Conservation (phyloP, 257 asterid genomes). For the Plantago major region DNA sequence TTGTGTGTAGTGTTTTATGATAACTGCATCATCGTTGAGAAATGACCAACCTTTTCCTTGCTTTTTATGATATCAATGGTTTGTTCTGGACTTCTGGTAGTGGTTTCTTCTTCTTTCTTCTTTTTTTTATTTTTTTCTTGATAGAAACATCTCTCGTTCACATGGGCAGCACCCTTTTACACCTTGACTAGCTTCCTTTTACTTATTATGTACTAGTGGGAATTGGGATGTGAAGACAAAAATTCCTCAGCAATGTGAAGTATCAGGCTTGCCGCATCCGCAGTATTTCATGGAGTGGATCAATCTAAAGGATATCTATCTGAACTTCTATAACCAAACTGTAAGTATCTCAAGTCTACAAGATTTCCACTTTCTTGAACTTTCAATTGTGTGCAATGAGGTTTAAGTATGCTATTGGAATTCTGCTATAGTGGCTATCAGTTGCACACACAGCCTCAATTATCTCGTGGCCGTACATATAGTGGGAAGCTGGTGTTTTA, state of each 20-base stretch:
- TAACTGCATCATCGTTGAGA: neutral
- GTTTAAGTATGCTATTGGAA: neutral
- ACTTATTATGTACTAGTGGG: slow-evolving; percentile 48
- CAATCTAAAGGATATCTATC: slow-evolving; percentile 80
- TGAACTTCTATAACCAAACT: slow-evolving; percentile 77
- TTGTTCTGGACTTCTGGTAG: too few species aligned
- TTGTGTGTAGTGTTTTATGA: neutral
- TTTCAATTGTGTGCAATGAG: slow-evolving; percentile 9
- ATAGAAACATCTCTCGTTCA: too few species aligned
- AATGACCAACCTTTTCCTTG: too few species aligned
- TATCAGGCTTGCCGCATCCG: slow-evolving; percentile 65
- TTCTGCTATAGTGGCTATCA: too few species aligned
- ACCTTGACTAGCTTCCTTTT: slow-evolving; percentile 17
- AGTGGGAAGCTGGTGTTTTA: neutral
- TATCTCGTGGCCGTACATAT: neutral
- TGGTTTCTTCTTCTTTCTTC: too few species aligned
- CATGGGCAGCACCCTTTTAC: too few species aligned
- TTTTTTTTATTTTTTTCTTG: too few species aligned
- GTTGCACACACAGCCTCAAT: neutral
- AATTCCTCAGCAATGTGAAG: slow-evolving; percentile 82
- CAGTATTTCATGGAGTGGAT: slow-evolving; percentile 90
- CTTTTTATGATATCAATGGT: too few species aligned
- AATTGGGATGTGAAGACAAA: slow-evolving; percentile 97
- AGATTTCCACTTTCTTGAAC: neutral
- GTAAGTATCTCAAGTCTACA: slow-evolving; percentile 36